Evolutionary conservation across 2,329 filamentous ascomycete genomes (phyloP).

Genomic region (Xenoacremonium recifei): DNA sequence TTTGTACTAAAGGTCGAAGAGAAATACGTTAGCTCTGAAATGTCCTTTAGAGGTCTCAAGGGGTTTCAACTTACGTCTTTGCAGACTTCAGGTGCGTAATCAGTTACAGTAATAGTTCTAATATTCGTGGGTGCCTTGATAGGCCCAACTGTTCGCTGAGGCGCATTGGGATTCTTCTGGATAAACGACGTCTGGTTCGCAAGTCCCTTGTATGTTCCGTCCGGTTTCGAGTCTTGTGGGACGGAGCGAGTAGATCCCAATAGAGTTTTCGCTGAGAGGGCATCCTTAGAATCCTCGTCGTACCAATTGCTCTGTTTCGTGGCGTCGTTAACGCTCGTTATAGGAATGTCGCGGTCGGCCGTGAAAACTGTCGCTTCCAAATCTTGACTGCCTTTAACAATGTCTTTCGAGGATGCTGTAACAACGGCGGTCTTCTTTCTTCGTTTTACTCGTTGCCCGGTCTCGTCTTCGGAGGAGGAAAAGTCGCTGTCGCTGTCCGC

Average conservation of each 20-base stretch:
- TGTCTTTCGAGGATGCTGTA: constrained; percentile 59
- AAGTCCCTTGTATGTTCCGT: constrained; percentile 75
- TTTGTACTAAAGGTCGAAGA: constrained; percentile 54
- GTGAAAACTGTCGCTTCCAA: constrained; percentile 53
- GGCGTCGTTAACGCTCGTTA: constrained; percentile 75
- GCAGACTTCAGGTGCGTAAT: constrained; percentile 90
- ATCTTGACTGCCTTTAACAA: constrained; percentile 33
- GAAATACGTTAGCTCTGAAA: no score
- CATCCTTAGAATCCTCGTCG: constrained; percentile 64
- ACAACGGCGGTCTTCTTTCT: constrained; percentile 67
- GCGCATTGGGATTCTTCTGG: constrained; percentile 75
- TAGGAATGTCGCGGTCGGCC: constrained; percentile 60
- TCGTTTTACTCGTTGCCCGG: constrained; percentile 75
- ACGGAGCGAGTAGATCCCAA: constrained; percentile 54
- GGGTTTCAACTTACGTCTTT: no score
- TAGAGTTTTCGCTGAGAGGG: constrained; percentile 49
- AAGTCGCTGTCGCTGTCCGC: constrained; percentile 60
- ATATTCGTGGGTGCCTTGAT: constrained; percentile 88
- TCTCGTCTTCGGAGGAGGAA: constrained; percentile 74
- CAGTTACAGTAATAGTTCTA: constrained; percentile 83
- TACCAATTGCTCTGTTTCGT: constrained; percentile 90
- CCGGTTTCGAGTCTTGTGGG: constrained; percentile 36
- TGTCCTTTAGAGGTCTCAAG: no score
- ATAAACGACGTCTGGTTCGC: constrained; percentile 74
- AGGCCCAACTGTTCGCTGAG: constrained; percentile 71